Base-by-base conservation (phyloP, 2,329 filamentous ascomycete genomes). In the Botrytis galanthina region DNA sequence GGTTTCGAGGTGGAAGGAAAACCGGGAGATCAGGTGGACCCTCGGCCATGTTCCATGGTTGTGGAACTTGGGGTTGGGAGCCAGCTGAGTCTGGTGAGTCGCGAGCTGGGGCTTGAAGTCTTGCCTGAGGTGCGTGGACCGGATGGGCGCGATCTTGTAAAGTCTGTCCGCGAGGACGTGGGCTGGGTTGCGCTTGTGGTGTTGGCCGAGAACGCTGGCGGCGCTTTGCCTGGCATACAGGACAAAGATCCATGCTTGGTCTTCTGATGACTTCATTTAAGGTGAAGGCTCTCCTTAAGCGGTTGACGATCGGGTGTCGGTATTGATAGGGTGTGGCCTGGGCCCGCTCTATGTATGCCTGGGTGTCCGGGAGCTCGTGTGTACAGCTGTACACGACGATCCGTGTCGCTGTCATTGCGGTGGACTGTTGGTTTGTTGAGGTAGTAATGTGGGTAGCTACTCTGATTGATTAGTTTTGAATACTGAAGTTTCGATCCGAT, bases 311-410 rank as follows among this genome's bases (percentile, higher is more conserved):
- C 2, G 64, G n/a, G 12, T 9, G 6, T 62, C 3, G 12, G 26
- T n/a, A 62, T 20, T 42, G 6, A 7, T n/a, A 62, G 35, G 60
- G 60, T 8, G 10, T n/a, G 35, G 60, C 32, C 35, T 62, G 37
- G 60, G 35, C 60, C 4, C 22, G 46, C 29, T 68, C 26, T 26
- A 29, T 2, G 35, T n/a, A 37, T 8, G 16, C 48, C 1, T 68
- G 3, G 4, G 64, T 68, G 4, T 68, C 64, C 4, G 64, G 32
- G 18, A 54, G 16, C 35, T 68, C 64, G 9, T 68, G 64, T 29
- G 64, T 39, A 48, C 64, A 68, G 20, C 4, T n/a, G 64, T 68
- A 68, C 46, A 68, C 64, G 39, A 68, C 32, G 16, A 39, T 3
- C 4, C 51, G 26, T 46, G 5, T 39, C 2, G 46, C 26, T 22